Evolutionary conservation across 306 rosid genomes (phyloP), one percentile per base, ranked within the genome.

Genomic region (Urtica urens): DNA sequence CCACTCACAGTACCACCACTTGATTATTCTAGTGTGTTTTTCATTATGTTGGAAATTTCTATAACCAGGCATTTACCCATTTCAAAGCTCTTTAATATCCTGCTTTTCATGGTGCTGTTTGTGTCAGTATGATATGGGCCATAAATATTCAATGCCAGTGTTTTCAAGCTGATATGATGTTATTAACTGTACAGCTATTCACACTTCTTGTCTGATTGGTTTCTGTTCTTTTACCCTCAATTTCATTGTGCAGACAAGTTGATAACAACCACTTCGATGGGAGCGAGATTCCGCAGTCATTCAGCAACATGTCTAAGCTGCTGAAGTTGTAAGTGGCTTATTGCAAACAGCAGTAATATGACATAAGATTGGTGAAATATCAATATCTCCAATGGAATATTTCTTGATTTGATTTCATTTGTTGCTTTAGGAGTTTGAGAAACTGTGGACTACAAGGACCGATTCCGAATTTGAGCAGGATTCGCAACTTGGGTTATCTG

Each of bases 181-280:
- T n/a, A n/a, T n/a, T n/a, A n/a, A n/a, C n/a, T n/a, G n/a, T n/a
- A n/a, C n/a, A n/a, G n/a, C n/a, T n/a, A n/a, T n/a, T n/a, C n/a
- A n/a, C n/a, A n/a, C n/a, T n/a, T n/a, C n/a, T n/a, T n/a, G n/a
- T n/a, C n/a, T n/a, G n/a, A n/a, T n/a, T n/a, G n/a, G n/a, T n/a
- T n/a, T n/a, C n/a, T n/a, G n/a, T n/a, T n/a, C n/a, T n/a, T n/a
- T n/a, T n/a, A n/a, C n/a, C n/a, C n/a, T n/a, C 33, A 28, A 4
- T 38, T 50, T 72, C 45, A 44, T 52, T 56, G 66, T 76, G 78
- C 80, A 90, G 97, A 54, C 97, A 90, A 60, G 76, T 85, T 54
- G 97, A 90, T 72, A 84, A 84, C 75, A 90, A 90, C 69, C 66
- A 90, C 72, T 84, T 90, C 37, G 57, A 17, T 0, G 95, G 85